Evolutionary conservation across 768 basidiomycete genomes (phyloP).

Genomic region (Mrakia hoshinonis): DNA sequence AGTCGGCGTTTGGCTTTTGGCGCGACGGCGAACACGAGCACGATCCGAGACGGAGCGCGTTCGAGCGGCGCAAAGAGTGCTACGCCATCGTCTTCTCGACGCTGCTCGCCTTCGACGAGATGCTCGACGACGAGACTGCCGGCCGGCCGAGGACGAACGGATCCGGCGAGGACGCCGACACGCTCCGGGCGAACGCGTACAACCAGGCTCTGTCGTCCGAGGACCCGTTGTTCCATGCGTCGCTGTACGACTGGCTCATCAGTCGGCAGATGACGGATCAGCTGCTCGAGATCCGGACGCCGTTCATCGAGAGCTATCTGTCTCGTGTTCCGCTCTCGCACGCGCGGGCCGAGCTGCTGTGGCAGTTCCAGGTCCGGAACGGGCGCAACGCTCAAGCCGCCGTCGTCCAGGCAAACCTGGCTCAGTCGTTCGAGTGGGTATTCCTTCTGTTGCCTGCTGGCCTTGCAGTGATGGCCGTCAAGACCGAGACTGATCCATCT

Average conservation of each 20-base stretch:
- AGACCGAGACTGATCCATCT: background rate
- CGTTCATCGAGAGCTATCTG: conserved; percentile 81
- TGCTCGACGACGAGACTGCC: conserved; percentile 41
- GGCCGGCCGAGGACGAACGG: background rate
- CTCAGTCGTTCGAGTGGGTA: conserved; percentile 71
- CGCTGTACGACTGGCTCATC: conserved; percentile 90
- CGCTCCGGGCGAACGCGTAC: conserved; percentile 74
- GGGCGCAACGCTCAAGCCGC: conserved; percentile 81
- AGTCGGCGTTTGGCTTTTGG: conserved; percentile 55
- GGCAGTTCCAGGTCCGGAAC: conserved; percentile 95
- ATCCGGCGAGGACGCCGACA: conserved; percentile 51
- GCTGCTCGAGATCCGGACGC: conserved; percentile 80
- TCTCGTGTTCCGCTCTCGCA: conserved; percentile 68
- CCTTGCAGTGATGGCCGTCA: too few relatives aligned
- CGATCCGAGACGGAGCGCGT: conserved; percentile 54
- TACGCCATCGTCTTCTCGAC: conserved; percentile 79
- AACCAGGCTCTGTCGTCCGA: conserved; percentile 71
- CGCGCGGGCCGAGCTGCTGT: conserved; percentile 76
- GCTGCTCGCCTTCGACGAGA: conserved; percentile 65
- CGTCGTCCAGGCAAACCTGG: conserved; percentile 68
- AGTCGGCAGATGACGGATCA: conserved; percentile 70
- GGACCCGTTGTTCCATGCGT: conserved; percentile 90
- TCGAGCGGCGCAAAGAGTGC: conserved; percentile 58
- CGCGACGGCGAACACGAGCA: conserved; percentile 51
- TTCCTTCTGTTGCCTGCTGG: too few relatives aligned